These are phyloP conservation scores for Iodosphaeria phyllophila DNA, from an alignment of 2,329 filamentous ascomycete species.

Conservation along the genomic window DNA sequence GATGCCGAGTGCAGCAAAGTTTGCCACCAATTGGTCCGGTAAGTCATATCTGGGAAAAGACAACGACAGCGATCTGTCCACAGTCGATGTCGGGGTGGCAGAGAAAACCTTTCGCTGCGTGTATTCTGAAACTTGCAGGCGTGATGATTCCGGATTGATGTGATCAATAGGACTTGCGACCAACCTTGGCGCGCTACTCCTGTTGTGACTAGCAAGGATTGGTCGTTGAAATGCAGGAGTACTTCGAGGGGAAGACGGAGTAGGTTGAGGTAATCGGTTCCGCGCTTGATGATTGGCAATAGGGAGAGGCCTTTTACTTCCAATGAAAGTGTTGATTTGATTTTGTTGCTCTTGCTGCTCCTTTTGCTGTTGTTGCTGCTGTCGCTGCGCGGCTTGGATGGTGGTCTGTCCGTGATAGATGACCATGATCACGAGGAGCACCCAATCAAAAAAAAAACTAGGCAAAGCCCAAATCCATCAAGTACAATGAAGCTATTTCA, in stretches of 20 bases:
- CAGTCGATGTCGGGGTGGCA: slow-evolving; percentile 31
- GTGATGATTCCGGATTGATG: slow-evolving; percentile 7
- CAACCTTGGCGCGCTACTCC: slow-evolving; percentile 13
- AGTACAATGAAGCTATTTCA: no score
- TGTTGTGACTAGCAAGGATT: slow-evolving; percentile 5
- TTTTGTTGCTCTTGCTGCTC: slow-evolving; percentile 1
- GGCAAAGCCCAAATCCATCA: no score
- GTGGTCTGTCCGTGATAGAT: no score
- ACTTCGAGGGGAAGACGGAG: no score
- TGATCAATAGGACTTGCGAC: slow-evolving; percentile 27
- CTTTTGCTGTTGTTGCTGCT: no score
- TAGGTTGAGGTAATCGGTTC: slow-evolving; percentile 6
- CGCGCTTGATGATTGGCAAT: slow-evolving; percentile 5
- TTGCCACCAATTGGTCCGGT: slow-evolving; percentile 38
- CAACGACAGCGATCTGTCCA: slow-evolving; percentile 39
- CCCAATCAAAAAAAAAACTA: no score
- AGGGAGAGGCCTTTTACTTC: slow-evolving; percentile 25
- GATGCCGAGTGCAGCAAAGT: slow-evolving; percentile 49
- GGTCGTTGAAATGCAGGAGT: slow-evolving; percentile 10
- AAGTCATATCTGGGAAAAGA: slow-evolving; percentile 45
- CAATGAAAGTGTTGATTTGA: slow-evolving; percentile 10
- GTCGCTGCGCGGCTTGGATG: slow-evolving; percentile 24
- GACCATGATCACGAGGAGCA: no score
- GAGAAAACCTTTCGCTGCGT: slow-evolving; percentile 32
- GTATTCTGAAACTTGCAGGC: slow-evolving; percentile 26